Evolutionary conservation across 2,329 filamentous ascomycete species (phyloP), one percentile per base, ranked within the genome.

Genomic region (Ploettnerulaceae sp.): DNA sequence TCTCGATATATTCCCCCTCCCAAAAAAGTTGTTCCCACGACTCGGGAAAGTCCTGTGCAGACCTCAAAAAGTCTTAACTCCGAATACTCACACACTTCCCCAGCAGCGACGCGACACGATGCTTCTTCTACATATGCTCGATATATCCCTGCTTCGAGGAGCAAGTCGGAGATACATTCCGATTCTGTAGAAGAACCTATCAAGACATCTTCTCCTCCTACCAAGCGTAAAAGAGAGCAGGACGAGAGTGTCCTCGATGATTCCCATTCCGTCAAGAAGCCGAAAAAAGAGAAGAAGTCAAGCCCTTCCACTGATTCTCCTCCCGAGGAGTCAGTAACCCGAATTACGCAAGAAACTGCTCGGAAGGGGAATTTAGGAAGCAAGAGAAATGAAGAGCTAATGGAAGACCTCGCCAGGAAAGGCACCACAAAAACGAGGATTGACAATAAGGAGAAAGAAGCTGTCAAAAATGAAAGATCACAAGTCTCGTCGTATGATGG

Each of bases 61-160:
- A 24, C 33, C n/a, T 25, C 22, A 3, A 44, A 18, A 6, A 35
- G 22, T 35, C 37, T 36, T 22, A 47, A 38, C 12, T 20, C 25
- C 26, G 21, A 35, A 28, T 31, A 42, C n/a, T 28, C 45, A 15
- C 39, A 20, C 8, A 45, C 47, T 28, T 37, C 51, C 37, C 47
- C 49, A 40, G 48, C 53, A 41, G 38, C 49, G 17, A 58, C 51
- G 28, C 47, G 32, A 36, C 43, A 45, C 11, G 60, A 62, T 58
- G 58, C 60, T 8, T 64, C 59, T 24, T 49, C 57, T 26, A 60
- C 57, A 6, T 63, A 62, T 46, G 48, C 55, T n/a, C 55, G 61
- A 49, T 64, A 62, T 50, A 45, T 62, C 25, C 61, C 60, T 21
- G 48, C 58, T n/a, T 48, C 54, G 7, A 61, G 59, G 33, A 15